Evolutionary conservation across 2,329 filamentous ascomycete species (phyloP), one percentile per base, ranked within the genome.

Genomic region (Trichoderma sp.): DNA sequence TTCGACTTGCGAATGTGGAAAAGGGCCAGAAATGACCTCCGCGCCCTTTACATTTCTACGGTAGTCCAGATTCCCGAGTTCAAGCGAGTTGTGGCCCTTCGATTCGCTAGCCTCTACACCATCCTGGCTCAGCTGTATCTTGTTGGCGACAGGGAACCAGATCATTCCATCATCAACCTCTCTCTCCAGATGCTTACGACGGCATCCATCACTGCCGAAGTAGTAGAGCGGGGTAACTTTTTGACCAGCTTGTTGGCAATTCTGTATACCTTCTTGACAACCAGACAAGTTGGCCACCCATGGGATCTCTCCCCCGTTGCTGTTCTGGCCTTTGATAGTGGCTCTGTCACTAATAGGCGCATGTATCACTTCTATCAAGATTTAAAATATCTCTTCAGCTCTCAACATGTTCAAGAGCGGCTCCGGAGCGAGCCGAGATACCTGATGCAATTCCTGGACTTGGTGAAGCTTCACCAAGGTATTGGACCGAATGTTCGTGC

Each of bases 351-450:
- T 0, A 99, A 99, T 77, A 86, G 95, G 57, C 89, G 95, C 37
- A 93, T 99, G 85, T 97, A 97, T 75, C 95, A 98, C 78, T 99
- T 99, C 82, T 99, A 98, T 80, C 86, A 94, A 68, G 95, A 99
- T 77, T 84, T 98, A 72, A 93, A 93, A 73, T 97, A 95, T 78
- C 87, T 99, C 0, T 92, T 98, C 70, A 89, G 91, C 50, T 96
- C 94, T 0, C 88, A 92, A 34, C 92, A 96, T 76, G 93, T 98
- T 2, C 93, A 97, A 76, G 89, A 93, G 72, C 89, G 90, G 64
- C 87, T 98, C 70, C 89, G 95, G 45, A 89, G 85, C 3, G 93
- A 98, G 77, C 89, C 91, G 64, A 88, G 93, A 68, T 99, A 99
- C 74, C 85, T 97, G 66, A 84, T 96, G 77, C 96, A 99, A 75